Conservation (phyloP, 2,329 filamentous ascomycete species). For the Fusarium coicis region DNA sequence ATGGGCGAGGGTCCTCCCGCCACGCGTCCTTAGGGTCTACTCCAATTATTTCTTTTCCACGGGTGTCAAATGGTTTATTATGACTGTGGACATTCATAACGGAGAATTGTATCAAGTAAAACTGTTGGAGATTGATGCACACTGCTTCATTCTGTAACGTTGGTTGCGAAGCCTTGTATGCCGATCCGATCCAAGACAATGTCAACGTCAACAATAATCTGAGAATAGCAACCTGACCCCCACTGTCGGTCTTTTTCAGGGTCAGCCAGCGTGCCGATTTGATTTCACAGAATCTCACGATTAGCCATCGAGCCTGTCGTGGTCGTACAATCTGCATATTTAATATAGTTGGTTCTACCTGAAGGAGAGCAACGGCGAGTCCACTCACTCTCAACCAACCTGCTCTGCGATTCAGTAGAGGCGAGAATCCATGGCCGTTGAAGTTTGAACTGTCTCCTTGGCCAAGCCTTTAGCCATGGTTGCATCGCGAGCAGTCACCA, state of each 20-base stretch:
- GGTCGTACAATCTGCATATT: background rate
- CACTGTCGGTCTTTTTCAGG: slow-evolving; percentile 14
- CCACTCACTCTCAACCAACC: slow-evolving; percentile 12
- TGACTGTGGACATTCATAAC: slow-evolving; percentile 7
- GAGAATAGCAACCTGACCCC: slow-evolving; percentile 20
- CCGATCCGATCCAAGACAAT: slow-evolving; percentile 7
- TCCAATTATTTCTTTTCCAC: slow-evolving; percentile 12
- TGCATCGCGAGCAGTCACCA: slow-evolving; percentile 5
- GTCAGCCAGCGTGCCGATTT: slow-evolving; percentile 1
- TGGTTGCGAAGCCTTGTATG: slow-evolving; percentile 16
- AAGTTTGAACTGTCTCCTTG: slow-evolving; percentile 5
- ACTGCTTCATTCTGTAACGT: slow-evolving; percentile 25
- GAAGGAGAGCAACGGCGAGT: slow-evolving; percentile 30
- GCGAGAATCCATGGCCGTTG: background rate
- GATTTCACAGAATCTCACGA: background rate
- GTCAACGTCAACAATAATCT: background rate
- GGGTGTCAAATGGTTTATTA: slow-evolving; percentile 16
- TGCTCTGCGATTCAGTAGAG: background rate
- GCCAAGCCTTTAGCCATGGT: slow-evolving; percentile 19
- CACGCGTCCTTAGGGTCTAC: slow-evolving; percentile 40
- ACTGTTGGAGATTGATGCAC: slow-evolving; percentile 14
- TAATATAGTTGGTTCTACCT: slow-evolving; percentile 26
- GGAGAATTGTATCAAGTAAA: slow-evolving; percentile 12
- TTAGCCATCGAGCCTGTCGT: slow-evolving; percentile 11
- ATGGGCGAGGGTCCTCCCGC: slow-evolving; percentile 34